Evolutionary conservation across 2,329 filamentous ascomycete species (phyloP).

Genomic region (Curvularia spicifera): DNA sequence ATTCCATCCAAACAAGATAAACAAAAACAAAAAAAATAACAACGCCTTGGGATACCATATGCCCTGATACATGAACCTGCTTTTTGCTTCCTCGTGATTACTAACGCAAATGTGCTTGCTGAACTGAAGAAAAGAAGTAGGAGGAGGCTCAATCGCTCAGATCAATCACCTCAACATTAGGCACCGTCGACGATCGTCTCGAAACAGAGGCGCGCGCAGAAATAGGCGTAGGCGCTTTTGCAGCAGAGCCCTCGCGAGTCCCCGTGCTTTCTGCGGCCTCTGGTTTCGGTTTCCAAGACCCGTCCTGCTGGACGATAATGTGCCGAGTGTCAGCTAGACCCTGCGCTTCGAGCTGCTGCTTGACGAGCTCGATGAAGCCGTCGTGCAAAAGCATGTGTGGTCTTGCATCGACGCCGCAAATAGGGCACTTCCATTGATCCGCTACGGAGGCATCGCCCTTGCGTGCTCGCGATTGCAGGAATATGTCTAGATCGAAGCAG

Average conservation of each 20-base stretch:
- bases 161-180: conserved; percentile 16
- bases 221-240: neutral
- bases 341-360: conserved; percentile 58
- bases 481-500: conserved; percentile 88
- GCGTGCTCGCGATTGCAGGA: conserved; percentile 60
- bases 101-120: too few species aligned
- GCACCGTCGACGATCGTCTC: neutral
- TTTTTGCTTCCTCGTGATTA: neutral
- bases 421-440: conserved; percentile 86
- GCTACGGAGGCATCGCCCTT: conserved; percentile 50
- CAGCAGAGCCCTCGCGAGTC: neutral
- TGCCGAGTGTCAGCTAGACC: conserved; percentile 62
- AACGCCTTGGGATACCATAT: neutral
- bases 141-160: conserved; percentile 17
- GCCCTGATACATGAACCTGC: neutral
- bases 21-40: neutral
- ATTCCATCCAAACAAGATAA: neutral
- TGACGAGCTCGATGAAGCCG: conserved; percentile 71
- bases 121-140: neutral
- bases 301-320: conserved; percentile 69
- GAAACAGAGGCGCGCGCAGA: neutral
- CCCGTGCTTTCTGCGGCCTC: conserved; percentile 16
- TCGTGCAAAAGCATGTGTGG: conserved; percentile 75
- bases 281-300: conserved; percentile 66
- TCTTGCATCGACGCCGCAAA: conserved; percentile 78